Percentiles rank a stretch among this genome's conserved stretches.
Conservation (phyloP, 2,329 filamentous ascomycete species). For the Fusarium mangiferae region DNA sequence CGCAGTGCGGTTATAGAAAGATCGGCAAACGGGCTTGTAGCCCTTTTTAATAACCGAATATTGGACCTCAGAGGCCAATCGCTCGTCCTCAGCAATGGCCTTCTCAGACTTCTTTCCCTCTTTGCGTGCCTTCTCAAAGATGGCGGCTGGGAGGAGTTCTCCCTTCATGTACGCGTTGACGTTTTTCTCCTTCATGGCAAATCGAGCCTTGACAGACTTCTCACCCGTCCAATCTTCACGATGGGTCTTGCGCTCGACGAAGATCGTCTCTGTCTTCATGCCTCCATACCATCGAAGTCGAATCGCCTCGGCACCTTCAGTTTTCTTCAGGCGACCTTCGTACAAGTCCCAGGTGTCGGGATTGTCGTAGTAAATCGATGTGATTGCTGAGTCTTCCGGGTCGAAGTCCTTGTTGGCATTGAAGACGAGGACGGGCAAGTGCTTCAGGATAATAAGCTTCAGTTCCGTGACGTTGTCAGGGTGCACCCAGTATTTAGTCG, state of each 20-base stretch:
- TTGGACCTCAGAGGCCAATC: constrained; percentile 90
- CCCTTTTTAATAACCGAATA: constrained; percentile 90
- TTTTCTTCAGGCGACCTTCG: constrained; percentile 94
- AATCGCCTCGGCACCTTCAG: constrained; percentile 95
- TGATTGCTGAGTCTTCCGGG: constrained; percentile 89
- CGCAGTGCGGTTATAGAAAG: constrained; percentile 97
- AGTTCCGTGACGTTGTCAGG: constrained; percentile 98
- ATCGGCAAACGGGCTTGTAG: constrained; percentile 88
- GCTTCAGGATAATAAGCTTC: constrained; percentile 97
- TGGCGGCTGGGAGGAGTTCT: constrained; percentile 82
- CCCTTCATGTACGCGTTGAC: constrained; percentile 91
- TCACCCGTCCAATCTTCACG: constrained; percentile 99
- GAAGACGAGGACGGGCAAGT: constrained; percentile 96
- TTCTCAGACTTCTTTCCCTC: constrained; percentile 94
- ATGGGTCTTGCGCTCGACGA: constrained; percentile 97
- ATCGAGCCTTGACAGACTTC: constrained; percentile 98
- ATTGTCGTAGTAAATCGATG: constrained; percentile 99
- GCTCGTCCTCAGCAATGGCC: constrained; percentile 90
- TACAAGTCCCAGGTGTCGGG: constrained; percentile 94
- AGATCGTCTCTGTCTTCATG: constrained; percentile 95
- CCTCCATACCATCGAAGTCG: constrained; percentile 97
- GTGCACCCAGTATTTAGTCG: constrained; percentile 99
- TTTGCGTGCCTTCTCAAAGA: constrained; percentile 97
- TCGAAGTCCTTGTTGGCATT: constrained; percentile 98
- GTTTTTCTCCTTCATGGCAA: constrained; percentile 95